Evolutionary conservation across 768 basidiomycete species (phyloP).

Genomic region (Russula griseocarnosa): DNA sequence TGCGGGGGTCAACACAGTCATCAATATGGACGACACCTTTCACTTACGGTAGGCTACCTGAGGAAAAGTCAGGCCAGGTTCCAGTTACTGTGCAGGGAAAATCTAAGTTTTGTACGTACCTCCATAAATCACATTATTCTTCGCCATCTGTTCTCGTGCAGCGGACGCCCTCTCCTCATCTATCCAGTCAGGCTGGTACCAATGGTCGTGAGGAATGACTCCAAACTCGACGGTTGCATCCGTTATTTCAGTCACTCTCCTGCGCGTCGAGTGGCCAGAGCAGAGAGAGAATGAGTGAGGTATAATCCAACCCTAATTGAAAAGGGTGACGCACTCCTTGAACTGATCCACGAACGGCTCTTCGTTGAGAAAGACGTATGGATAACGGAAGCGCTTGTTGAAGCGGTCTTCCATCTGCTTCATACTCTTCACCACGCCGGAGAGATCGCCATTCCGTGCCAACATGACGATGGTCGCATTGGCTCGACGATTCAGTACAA

Average conservation of each 20-base stretch:
- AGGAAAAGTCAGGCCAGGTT: neutral
- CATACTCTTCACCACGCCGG: constrained; percentile 46
- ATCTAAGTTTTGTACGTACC: constrained; percentile 30
- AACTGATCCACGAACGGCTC: constrained; percentile 71
- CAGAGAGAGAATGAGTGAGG: constrained; percentile 5
- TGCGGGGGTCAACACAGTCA: constrained; percentile 4
- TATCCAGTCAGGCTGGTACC: constrained; percentile 75
- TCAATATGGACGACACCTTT: neutral
- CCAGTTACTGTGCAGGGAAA: neutral
- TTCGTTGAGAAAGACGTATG: constrained; percentile 85
- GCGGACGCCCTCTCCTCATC: constrained; percentile 52
- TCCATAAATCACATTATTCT: constrained; percentile 57
- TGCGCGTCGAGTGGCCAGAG: constrained; percentile 36
- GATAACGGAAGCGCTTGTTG: constrained; percentile 63
- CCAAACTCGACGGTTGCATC: constrained; percentile 66
- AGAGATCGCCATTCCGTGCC: constrained; percentile 44
- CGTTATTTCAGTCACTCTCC: constrained; percentile 56
- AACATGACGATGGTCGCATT: constrained; percentile 58
- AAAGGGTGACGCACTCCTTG: constrained; percentile 46
- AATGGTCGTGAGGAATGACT: constrained; percentile 71
- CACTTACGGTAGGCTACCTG: constrained; percentile 70
- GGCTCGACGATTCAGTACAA: constrained; percentile 37
- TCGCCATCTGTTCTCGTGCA: constrained; percentile 50
- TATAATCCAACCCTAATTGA: constrained; percentile 33
- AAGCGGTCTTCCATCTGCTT: constrained; percentile 58